Conservation (phyloP, 2,329 filamentous ascomycete species). For the Chaetomium sp. region DNA sequence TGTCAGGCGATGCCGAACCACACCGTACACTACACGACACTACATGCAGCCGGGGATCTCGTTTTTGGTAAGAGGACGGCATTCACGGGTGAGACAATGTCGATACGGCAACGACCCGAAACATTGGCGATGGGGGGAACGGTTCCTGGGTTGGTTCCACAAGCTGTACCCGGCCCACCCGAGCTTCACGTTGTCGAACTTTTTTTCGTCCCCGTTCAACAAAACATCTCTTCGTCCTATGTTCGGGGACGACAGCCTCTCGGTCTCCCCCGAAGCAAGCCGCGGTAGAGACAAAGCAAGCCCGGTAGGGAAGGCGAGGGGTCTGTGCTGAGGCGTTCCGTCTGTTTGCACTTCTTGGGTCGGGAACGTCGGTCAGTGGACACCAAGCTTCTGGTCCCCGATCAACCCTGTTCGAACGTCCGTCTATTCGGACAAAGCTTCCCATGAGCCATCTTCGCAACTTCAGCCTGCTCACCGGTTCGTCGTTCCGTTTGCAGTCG, state of each 20-base stretch:
- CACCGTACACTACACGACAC: too few relatives aligned
- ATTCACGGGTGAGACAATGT: constrained; percentile 10
- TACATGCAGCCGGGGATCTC: neutral
- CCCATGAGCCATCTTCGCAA: neutral
- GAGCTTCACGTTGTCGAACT: neutral
- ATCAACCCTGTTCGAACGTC: neutral
- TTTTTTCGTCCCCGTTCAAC: too few relatives aligned
- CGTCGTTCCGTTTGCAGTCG: neutral
- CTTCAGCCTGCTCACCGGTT: constrained; percentile 1
- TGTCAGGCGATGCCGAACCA: too few relatives aligned
- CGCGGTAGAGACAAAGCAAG: neutral
- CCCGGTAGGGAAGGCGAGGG: neutral
- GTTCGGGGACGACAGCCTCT: too few relatives aligned
- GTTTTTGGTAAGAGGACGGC: constrained; percentile 1
- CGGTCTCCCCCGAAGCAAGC: too few relatives aligned
- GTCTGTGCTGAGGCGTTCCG: neutral
- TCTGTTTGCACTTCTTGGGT: constrained; percentile 1
- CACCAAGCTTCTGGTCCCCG: neutral
- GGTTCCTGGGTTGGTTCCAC: neutral
- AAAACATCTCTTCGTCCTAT: too few relatives aligned
- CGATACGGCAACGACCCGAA: constrained; percentile 11
- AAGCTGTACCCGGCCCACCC: too few relatives aligned
- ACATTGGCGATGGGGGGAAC: constrained; percentile 5
- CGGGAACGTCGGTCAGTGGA: neutral
- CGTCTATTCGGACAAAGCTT: neutral